These are phyloP conservation scores for Podila epigama DNA, from an alignment of 192 early-diverging fungal genomes.

Conservation along the genomic window DNA sequence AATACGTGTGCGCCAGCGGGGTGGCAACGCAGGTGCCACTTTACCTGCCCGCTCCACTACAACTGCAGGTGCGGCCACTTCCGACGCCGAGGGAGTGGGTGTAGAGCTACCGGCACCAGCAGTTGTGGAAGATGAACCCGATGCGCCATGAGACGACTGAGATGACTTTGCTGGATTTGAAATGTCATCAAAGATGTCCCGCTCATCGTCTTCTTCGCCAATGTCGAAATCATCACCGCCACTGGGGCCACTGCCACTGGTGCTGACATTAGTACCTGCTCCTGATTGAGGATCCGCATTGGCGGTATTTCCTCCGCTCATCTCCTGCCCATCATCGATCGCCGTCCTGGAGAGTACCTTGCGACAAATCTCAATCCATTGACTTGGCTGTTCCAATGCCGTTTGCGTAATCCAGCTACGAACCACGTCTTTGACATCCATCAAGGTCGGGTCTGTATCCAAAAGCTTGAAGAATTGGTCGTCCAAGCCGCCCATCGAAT, in stretches of 20 bases:
- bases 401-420: slow-evolving; percentile 67
- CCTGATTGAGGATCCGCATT: slow-evolving; percentile 26
- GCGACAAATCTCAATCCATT: slow-evolving; percentile 85
- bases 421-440: slow-evolving; percentile 67
- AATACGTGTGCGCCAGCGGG: slow-evolving; percentile 80
- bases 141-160: not conserved
- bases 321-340: slow-evolving; percentile 46
- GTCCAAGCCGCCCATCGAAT: slow-evolving; percentile 69
- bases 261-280: slow-evolving; percentile 16
- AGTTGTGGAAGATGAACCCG: not conserved
- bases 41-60: slow-evolving; percentile 38
- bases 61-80: slow-evolving; percentile 38
- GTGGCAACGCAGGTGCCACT: slow-evolving; percentile 52
- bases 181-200: slow-evolving; percentile 31
- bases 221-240: slow-evolving; percentile 58
- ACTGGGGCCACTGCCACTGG: slow-evolving; percentile 27
- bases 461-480: slow-evolving; percentile 82
- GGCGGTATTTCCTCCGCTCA: slow-evolving; percentile 6
- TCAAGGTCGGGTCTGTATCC: slow-evolving; percentile 72
- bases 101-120: not conserved
- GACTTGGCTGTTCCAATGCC: slow-evolving; percentile 70
- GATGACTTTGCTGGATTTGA: slow-evolving; percentile 18
- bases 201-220: slow-evolving; percentile 35
- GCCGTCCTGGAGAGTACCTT: slow-evolving; percentile 77
- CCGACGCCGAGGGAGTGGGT: not conserved